Base-by-base conservation (phyloP, 192 early-diverging fungal genomes). In the Linnemannia zychae region DNA sequence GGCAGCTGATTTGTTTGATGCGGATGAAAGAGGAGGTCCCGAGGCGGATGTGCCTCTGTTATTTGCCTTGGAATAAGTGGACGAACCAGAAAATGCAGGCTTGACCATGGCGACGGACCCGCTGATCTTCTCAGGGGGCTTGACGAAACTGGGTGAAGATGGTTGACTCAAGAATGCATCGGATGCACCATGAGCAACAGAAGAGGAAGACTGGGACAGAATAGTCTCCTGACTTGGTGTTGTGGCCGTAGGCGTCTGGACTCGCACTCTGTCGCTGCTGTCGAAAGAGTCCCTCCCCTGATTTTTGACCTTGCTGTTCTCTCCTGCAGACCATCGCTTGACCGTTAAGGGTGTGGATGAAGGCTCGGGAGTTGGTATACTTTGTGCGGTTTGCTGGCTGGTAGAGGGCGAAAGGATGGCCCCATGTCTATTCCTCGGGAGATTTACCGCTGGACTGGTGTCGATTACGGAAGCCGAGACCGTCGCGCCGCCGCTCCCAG, bases 251-350 rank as follows among this genome's bases (percentile, higher is more conserved):
- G 69, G 40, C 13, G 69, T 34, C 57, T 63, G 57, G 24, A 24
- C 13, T 15, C 57, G 57, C 57, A 63, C 57, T 63, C 57, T 63
- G 12, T 63, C 57, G 57, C 12, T 31, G 57, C 12, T 31, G 57
- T 63, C 57, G 28, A 63, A 63, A 9, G 57, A 49, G 11, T 69
- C 33, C 38, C 77, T 33, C 36, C 77, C 33, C 7, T 67, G 46
- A n/a, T 47, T 49, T 53, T 71, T 63, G 28, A 24, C 11, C 36
- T 67, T 24, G 15, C 37, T 53, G 60, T 50, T 36, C 50, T 79
- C 82, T 38, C 82, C 82, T 65, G 76, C 68, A 65, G 82, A 78
- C 82, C 76, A 84, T 48, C 76, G 67, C 17, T 84, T 84, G 48
- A 33, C 73, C 4, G 67, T 66, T 2, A 72, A 74, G 28, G 40